Percentiles rank a stretch among this genome's conserved stretches.
phyloP scores from a whole-genome alignment of 495 filamentous ascomycete species.

The Rostrohypoxylon terebratum region DNA sequence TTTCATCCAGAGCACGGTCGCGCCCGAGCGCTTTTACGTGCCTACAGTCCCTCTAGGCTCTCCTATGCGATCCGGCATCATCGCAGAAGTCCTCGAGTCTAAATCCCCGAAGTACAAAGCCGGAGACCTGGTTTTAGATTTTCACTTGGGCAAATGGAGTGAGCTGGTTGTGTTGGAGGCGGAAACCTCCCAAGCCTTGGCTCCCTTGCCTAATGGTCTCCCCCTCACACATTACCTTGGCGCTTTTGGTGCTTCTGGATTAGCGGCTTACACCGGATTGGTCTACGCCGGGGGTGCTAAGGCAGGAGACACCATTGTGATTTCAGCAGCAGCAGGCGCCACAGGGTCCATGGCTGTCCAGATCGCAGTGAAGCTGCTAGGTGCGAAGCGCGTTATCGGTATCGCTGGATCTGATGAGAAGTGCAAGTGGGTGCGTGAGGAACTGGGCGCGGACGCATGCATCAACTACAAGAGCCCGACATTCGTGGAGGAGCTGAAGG shows the following conservation, averaged over 20 bases:
- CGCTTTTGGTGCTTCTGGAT: constrained; percentile 60
- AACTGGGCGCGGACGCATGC: constrained; percentile 66
- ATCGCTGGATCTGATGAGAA: constrained; percentile 69
- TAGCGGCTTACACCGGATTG: constrained; percentile 66
- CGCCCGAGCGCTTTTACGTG: constrained; percentile 64
- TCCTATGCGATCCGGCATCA: constrained; percentile 68
- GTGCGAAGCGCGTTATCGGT: constrained; percentile 64
- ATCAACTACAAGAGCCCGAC: constrained; percentile 66
- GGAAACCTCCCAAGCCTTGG: constrained; percentile 45
- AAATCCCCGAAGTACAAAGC: constrained; percentile 43
- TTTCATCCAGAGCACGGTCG: constrained; percentile 65
- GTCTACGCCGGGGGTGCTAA: constrained; percentile 62
- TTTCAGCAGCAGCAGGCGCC: constrained; percentile 59
- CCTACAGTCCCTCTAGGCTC: constrained; percentile 64
- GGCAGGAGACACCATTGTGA: constrained; percentile 36
- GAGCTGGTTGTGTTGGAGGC: constrained; percentile 62
- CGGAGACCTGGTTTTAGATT: constrained; percentile 57
- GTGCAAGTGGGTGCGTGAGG: constrained; percentile 64
- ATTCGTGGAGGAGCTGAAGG: constrained; percentile 62
- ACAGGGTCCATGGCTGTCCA: constrained; percentile 76
- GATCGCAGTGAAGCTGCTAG: constrained; percentile 65
- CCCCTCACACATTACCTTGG: constrained; percentile 62
- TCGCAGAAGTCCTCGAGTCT: constrained; percentile 61
- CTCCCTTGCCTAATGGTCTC: constrained; percentile 50
- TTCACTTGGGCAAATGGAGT: constrained; percentile 57